Evolutionary conservation across 169 alveolate genomes (phyloP).

Genomic region (Eimeria falciformis): DNA sequence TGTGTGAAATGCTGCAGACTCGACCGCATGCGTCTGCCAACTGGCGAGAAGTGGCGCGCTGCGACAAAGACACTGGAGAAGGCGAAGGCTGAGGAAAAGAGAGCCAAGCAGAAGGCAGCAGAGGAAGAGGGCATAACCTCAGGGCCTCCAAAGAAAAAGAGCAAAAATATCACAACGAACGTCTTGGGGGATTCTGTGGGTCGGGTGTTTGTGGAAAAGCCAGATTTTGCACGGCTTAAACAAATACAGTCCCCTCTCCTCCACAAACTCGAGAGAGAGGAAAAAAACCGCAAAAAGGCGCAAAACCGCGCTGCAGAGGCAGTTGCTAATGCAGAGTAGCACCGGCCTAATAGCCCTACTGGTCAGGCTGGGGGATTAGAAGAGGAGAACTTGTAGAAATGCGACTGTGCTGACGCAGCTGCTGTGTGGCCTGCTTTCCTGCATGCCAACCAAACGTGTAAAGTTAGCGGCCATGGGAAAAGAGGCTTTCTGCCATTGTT

Average conservation of each 20-base stretch:
- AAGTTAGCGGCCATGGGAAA: no score
- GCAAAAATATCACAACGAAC: slow-evolving; percentile 58
- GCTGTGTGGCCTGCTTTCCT: no score
- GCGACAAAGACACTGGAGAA: slow-evolving; percentile 46
- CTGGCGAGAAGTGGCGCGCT: slow-evolving; percentile 31
- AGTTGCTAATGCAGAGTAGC: no score
- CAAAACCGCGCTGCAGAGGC: no score
- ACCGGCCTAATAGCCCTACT: no score
- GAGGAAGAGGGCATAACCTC: not conserved
- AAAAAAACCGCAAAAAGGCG: not conserved
- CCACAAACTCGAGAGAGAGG: slow-evolving; percentile 18
- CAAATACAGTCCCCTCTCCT: slow-evolving; percentile 31
- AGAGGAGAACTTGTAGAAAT: no score
- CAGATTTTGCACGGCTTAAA: slow-evolving; percentile 45
- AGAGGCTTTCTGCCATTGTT: no score
- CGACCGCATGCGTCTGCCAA: slow-evolving; percentile 55
- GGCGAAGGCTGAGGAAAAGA: slow-evolving; percentile 1
- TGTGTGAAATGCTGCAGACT: not conserved
- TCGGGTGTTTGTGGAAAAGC: slow-evolving; percentile 54
- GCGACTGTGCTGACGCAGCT: no score
- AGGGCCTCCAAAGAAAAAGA: slow-evolving; percentile 40
- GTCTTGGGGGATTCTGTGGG: slow-evolving; percentile 53
- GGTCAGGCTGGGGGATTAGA: no score
- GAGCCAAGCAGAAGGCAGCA: not conserved
- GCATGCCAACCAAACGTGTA: no score